These are phyloP conservation scores for Fusarium sterilihyphosum DNA, from an alignment of 2,329 filamentous ascomycete genomes.

Conservation along the genomic window DNA sequence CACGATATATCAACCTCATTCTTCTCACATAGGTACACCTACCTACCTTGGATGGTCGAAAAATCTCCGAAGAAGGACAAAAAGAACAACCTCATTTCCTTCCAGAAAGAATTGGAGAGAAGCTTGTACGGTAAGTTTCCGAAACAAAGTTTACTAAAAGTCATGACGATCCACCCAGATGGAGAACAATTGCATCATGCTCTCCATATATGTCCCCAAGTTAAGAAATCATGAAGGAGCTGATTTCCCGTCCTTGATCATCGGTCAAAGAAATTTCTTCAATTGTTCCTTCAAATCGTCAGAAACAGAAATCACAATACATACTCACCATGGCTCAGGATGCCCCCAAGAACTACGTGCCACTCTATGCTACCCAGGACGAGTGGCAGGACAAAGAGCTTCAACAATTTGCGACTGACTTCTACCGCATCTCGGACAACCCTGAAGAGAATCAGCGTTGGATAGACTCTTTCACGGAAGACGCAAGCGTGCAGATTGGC, in stretches of 20 bases:
- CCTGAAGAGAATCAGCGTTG: conserved; percentile 54
- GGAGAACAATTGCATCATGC: conserved; percentile 34
- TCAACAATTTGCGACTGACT: conserved; percentile 54
- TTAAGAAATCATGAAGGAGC: conserved; percentile 13
- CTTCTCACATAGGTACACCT: not conserved
- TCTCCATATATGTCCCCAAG: conserved; percentile 22
- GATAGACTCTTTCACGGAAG: conserved; percentile 53
- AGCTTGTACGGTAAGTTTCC: conserved; percentile 17
- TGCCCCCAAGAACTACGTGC: conserved; percentile 44
- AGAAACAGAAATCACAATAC: not conserved
- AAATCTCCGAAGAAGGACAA: not conserved
- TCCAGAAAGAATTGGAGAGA: conserved; percentile 25
- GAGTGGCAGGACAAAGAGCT: conserved; percentile 46
- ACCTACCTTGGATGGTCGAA: not conserved
- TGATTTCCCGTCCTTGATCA: not conserved
- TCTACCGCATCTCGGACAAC: conserved; percentile 57
- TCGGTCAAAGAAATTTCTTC: not conserved
- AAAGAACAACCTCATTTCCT: conserved; percentile 6
- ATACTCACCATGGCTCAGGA: conserved; percentile 27
- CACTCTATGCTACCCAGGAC: conserved; percentile 46
- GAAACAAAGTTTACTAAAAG: conserved; percentile 24
- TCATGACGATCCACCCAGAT: conserved; percentile 24
- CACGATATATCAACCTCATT: not conserved
- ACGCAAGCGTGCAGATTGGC: conserved; percentile 56
- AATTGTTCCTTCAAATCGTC: not conserved